phyloP scores from a whole-genome alignment of 305 asterid species.

The Caryopteris hybrid region DNA sequence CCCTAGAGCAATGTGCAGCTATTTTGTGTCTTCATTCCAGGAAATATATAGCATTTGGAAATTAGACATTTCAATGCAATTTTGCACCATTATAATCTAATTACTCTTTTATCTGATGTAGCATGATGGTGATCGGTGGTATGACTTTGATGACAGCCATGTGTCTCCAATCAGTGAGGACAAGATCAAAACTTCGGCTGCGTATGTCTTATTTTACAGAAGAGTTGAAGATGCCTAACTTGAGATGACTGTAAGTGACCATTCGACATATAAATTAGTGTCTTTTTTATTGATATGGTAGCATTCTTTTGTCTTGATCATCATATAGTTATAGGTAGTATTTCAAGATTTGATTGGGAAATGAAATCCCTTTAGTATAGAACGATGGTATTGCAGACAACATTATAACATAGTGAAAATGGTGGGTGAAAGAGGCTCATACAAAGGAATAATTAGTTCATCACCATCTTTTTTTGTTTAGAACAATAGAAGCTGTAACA shows the following conservation, averaged over 20 bases:
- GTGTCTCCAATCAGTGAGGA: slow-evolving; percentile 75
- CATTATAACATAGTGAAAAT: slow-evolving; percentile 35
- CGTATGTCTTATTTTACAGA: slow-evolving; percentile 85
- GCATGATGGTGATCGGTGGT: slow-evolving; percentile 91
- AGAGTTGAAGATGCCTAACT: slow-evolving; percentile 55
- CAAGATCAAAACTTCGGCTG: slow-evolving; percentile 89
- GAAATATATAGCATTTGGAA: background rate
- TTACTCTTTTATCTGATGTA: slow-evolving; percentile 30
- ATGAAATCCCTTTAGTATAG: slow-evolving; percentile 32
- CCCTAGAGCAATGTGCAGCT: background rate
- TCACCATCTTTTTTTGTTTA: slow-evolving; percentile 16
- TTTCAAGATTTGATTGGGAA: slow-evolving; percentile 21
- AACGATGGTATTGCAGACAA: slow-evolving; percentile 26
- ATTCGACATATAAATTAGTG: slow-evolving; percentile 19
- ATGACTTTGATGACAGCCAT: slow-evolving; percentile 83
- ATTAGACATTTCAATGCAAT: background rate
- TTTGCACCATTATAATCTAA: background rate
- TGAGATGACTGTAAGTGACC: slow-evolving; percentile 25
- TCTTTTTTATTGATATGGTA: slow-evolving; percentile 23
- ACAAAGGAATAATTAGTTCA: slow-evolving; percentile 22
- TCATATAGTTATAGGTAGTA: slow-evolving; percentile 26
- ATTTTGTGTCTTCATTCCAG: background rate
- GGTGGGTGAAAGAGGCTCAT: slow-evolving; percentile 26
- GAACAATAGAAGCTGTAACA: slow-evolving; percentile 15
- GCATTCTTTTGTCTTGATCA: slow-evolving; percentile 39